phyloP scores from a whole-genome alignment of 176 grass and related monocot genomes.

The maize (Zea mays) region DNA sequence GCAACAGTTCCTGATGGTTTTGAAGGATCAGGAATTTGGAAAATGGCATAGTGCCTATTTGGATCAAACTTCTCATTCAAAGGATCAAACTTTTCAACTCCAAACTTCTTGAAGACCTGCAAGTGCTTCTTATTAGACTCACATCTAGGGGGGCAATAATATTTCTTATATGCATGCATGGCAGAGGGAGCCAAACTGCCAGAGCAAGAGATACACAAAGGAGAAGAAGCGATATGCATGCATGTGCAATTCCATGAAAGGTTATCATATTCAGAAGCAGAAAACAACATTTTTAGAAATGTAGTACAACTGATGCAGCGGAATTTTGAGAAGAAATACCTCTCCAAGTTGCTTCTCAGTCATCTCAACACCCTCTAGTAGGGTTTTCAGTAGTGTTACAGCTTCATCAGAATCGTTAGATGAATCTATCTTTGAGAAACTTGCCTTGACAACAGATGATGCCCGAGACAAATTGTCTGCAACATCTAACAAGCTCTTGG shows the following conservation, averaged over 20 bases:
- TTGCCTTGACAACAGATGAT: constrained; percentile 59
- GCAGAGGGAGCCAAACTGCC: neutral
- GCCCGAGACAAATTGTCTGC: constrained; percentile 53
- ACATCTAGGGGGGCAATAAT: neutral
- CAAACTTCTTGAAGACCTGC: constrained; percentile 64
- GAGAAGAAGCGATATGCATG: neutral
- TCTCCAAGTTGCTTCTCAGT: constrained; percentile 72
- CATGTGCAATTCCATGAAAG: neutral
- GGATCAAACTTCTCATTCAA: constrained; percentile 64
- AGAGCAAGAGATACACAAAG: neutral
- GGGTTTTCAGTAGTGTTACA: constrained; percentile 51
- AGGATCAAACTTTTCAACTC: constrained; percentile 61
- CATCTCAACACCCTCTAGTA: constrained; percentile 69
- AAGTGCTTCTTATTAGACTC: neutral
- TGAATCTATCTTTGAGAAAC: constrained; percentile 55
- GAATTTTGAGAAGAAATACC: constrained; percentile 31
- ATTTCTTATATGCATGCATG: neutral
- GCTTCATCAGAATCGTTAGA: constrained; percentile 59
- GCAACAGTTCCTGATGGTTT: constrained; percentile 52
- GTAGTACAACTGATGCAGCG: neutral
- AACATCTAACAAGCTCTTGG: constrained; percentile 63
- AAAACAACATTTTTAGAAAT: neutral
- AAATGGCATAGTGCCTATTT: constrained; percentile 51
- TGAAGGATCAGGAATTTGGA: constrained; percentile 60
- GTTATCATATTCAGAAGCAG: neutral